A percentile compares a stretch with the other conserved stretches of the same genome.
phyloP scores from a whole-genome alignment of 1,139 yeast genomes.

The Saccharomyces hybrid region DNA sequence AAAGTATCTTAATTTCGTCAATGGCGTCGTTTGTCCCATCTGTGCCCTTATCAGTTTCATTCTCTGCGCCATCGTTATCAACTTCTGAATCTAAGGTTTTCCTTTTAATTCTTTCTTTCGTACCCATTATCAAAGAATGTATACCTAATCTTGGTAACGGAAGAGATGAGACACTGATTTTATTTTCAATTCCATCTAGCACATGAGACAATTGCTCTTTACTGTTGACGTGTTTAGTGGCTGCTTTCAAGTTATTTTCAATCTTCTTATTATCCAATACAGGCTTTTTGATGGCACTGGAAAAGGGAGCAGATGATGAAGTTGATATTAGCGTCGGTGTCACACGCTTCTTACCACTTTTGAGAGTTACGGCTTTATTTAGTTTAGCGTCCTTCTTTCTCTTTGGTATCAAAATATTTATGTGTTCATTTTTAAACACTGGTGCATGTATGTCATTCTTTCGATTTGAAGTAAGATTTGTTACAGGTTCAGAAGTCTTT shows the following conservation, averaged over 20 bases:
- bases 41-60: slow-evolving; percentile 31
- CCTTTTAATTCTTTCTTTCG: slow-evolving; percentile 21
- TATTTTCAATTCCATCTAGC: slow-evolving; percentile 12
- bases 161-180: slow-evolving; percentile 29
- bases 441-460: slow-evolving; percentile 1
- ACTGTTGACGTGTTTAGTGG: not conserved
- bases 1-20: slow-evolving; percentile 3
- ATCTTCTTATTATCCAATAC: not conserved
- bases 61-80: slow-evolving; percentile 29
- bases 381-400: slow-evolving; percentile 24
- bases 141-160: slow-evolving; percentile 35
- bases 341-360: slow-evolving; percentile 73
- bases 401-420: slow-evolving; percentile 25
- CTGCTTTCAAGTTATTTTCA: not conserved
- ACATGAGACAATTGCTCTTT: slow-evolving; percentile 1
- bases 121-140: slow-evolving; percentile 33
- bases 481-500: slow-evolving; percentile 18
- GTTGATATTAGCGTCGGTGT: slow-evolving; percentile 72
- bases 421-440: slow-evolving; percentile 10
- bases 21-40: slow-evolving; percentile 35
- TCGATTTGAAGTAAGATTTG: slow-evolving; percentile 12
- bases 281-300: slow-evolving; percentile 4
- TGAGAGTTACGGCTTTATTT: slow-evolving; percentile 25
- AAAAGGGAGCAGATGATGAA: slow-evolving; percentile 1
- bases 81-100: slow-evolving; percentile 34